A percentile compares a stretch with the other conserved stretches of the same genome.
Conservation (phyloP, 768 basidiomycete genomes). For the Filobasidium wieringae region DNA sequence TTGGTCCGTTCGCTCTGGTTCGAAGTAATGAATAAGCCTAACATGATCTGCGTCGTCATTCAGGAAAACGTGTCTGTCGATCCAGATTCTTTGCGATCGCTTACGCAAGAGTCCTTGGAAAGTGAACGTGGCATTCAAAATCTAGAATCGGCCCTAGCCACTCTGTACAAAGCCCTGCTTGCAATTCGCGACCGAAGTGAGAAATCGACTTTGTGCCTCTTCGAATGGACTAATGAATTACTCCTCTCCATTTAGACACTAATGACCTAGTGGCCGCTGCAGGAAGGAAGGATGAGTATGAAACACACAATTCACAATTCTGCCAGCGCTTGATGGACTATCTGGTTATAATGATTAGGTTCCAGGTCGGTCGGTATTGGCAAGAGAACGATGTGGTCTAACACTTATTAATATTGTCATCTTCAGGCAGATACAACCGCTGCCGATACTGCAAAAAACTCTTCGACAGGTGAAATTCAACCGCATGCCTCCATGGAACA, state of each 20-base stretch:
- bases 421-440: background rate
- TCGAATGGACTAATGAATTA: background rate
- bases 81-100: conserved; percentile 55
- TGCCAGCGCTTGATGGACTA: conserved; percentile 85
- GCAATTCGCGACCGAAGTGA: conserved; percentile 78
- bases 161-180: conserved; percentile 88
- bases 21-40: background rate
- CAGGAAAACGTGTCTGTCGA: conserved; percentile 95
- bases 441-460: conserved; percentile 27
- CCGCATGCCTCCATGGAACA: conserved; percentile 62
- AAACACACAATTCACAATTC: conserved; percentile 79
- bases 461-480: conserved; percentile 44
- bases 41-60: background rate
- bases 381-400: background rate
- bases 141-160: conserved; percentile 69
- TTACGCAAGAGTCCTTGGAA: conserved; percentile 83
- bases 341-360: conserved; percentile 78
- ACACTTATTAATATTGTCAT: background rate
- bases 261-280: conserved; percentile 91
- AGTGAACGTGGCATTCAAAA: conserved; percentile 60
- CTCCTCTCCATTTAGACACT: conserved; percentile 29
- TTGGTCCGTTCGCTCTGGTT: conserved; percentile 45
- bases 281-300: conserved; percentile 81
- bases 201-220: conserved; percentile 6
- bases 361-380: conserved; percentile 50